These are phyloP conservation scores for Coprinellus micaceus DNA, from an alignment of 768 basidiomycete genomes.

Conservation along the genomic window DNA sequence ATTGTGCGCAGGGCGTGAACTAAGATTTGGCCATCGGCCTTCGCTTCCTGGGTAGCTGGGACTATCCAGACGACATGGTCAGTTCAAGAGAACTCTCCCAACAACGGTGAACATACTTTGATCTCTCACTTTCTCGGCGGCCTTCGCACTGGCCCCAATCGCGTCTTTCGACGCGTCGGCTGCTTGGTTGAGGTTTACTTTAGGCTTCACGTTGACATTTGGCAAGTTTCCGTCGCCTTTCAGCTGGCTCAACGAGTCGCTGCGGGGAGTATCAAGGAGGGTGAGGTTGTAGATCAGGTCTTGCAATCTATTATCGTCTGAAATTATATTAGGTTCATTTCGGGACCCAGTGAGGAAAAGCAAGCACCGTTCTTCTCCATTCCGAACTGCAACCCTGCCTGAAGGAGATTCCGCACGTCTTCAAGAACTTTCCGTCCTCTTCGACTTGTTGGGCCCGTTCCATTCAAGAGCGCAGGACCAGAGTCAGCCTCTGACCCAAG, in stretches of 20 bases:
- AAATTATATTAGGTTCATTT: neutral
- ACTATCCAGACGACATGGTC: too few species aligned
- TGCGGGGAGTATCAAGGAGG: conserved; percentile 16
- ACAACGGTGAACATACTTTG: too few species aligned
- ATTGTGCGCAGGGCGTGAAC: conserved; percentile 27
- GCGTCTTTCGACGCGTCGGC: conserved; percentile 13
- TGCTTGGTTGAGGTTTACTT: neutral
- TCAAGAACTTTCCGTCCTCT: conserved; percentile 26
- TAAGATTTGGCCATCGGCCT: conserved; percentile 26
- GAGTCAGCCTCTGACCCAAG: neutral
- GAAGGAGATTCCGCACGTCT: conserved; percentile 26
- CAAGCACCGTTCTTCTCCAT: conserved; percentile 37
- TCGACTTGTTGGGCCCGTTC: conserved; percentile 26
- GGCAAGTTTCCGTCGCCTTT: conserved; percentile 16
- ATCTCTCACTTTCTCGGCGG: conserved; percentile 9
- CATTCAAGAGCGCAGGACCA: neutral
- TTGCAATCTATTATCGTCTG: conserved; percentile 37
- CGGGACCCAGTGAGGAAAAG: neutral
- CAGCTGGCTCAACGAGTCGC: conserved; percentile 17
- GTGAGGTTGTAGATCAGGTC: conserved; percentile 30
- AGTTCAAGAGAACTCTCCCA: too few species aligned
- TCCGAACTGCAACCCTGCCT: conserved; percentile 30
- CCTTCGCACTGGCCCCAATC: conserved; percentile 11
- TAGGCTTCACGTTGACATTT: neutral
- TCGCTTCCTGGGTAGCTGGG: conserved; percentile 22